Percentiles rank a stretch among this genome's conserved stretches.
Evolutionary conservation across 306 rosid species (phyloP).

Genomic region (Pyrus bretschneideri): DNA sequence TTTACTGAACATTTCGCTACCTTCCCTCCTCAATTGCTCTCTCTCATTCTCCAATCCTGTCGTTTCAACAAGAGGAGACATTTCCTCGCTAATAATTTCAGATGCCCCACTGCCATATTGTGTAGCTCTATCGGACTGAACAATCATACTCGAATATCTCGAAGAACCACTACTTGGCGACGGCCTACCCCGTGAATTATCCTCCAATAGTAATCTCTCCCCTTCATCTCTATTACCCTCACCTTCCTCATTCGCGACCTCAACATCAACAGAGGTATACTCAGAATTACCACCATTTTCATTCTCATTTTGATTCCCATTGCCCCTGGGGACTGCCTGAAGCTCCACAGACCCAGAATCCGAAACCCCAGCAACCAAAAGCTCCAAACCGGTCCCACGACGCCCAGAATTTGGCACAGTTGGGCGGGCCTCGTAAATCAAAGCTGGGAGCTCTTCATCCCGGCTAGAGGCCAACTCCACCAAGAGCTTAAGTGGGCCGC

Average conservation of each 20-base stretch:
- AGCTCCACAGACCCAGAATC: slow-evolving; percentile 68
- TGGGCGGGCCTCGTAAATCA: slow-evolving; percentile 89
- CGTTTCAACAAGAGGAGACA: slow-evolving; percentile 65
- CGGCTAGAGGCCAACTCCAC: slow-evolving; percentile 84
- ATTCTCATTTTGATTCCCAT: slow-evolving; percentile 11
- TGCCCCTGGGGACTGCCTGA: slow-evolving; percentile 38
- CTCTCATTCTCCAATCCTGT: slow-evolving; percentile 27
- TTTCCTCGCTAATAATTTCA: slow-evolving; percentile 44
- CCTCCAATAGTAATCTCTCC: slow-evolving; percentile 59
- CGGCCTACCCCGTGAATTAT: slow-evolving; percentile 22
- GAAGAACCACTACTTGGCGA: slow-evolving; percentile 32
- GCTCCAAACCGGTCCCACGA: slow-evolving; percentile 34
- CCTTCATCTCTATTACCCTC: slow-evolving; percentile 22
- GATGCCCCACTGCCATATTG: slow-evolving; percentile 20
- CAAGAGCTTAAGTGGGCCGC: slow-evolving; percentile 80
- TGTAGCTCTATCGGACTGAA: slow-evolving; percentile 10
- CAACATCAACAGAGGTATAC: slow-evolving; percentile 15
- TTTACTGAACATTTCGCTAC: slow-evolving; percentile 34
- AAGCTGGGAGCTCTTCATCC: slow-evolving; percentile 86
- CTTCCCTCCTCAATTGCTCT: slow-evolving; percentile 25
- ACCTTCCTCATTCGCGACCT: slow-evolving; percentile 1
- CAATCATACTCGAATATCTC: slow-evolving; percentile 20
- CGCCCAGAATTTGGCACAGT: slow-evolving; percentile 28
- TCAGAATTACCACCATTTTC: slow-evolving; percentile 11
- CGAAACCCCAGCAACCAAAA: slow-evolving; percentile 53